Conservation (phyloP, 768 basidiomycete species). For the Piloderma croceum region DNA sequence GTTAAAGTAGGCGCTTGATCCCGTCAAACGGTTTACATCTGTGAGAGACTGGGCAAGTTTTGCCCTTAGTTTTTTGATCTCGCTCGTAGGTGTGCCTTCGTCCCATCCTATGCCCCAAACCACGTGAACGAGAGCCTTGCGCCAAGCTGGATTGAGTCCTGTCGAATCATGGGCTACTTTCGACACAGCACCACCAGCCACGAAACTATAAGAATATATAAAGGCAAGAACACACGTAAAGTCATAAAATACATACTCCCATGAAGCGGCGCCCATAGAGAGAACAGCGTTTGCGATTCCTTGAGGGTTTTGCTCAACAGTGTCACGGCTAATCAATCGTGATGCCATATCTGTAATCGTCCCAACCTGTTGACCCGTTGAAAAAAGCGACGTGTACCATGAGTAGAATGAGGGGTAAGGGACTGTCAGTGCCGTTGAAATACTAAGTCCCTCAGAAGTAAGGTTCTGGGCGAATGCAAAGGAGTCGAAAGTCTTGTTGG, state of each 20-base stretch:
- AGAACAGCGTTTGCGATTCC: conserved; percentile 25
- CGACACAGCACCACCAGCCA: conserved; percentile 43
- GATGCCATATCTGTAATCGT: conserved; percentile 24
- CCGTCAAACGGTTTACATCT: conserved; percentile 46
- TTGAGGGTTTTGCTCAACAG: conserved; percentile 18
- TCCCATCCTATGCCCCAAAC: conserved; percentile 16
- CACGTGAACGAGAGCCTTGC: too few relatives aligned
- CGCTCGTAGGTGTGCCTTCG: conserved; percentile 15
- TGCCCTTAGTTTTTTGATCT: conserved; percentile 9
- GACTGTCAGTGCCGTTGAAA: conserved; percentile 6
- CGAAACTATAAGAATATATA: conserved; percentile 24
- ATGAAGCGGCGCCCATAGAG: conserved; percentile 6
- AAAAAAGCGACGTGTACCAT: conserved; percentile 2
- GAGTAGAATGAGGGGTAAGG: conserved; percentile 23
- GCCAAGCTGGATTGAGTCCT: conserved; percentile 46
- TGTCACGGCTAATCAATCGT: conserved; percentile 29
- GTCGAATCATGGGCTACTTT: conserved; percentile 34
- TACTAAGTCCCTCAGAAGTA: conserved; percentile 18
- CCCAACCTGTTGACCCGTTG: conserved; percentile 16
- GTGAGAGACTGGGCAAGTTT: conserved; percentile 27
- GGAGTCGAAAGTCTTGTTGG: conserved; percentile 30
- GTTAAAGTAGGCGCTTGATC: too few relatives aligned
- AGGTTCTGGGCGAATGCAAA: conserved; percentile 23
- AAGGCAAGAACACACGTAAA: too few relatives aligned
- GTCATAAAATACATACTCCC: conserved; percentile 9